phyloP scores from a whole-genome alignment of 2,329 filamentous ascomycete species.

The Cryphonectria nitschkei region DNA sequence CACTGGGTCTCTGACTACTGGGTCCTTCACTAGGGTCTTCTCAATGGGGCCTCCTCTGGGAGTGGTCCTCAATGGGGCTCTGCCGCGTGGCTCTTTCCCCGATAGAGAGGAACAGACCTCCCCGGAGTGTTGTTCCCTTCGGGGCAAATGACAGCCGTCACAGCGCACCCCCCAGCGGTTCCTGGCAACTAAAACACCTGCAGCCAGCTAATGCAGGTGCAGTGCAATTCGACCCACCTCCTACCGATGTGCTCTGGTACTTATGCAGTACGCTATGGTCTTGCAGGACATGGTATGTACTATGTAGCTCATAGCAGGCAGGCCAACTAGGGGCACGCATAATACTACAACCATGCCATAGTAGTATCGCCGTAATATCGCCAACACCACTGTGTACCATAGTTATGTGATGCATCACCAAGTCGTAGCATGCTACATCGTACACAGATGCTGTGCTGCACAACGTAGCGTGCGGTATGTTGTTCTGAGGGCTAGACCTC shows the following conservation, averaged over 20 bases:
- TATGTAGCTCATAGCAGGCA: neutral
- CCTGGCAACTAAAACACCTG: neutral
- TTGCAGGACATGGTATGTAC: neutral
- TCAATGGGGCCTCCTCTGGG: neutral
- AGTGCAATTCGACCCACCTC: neutral
- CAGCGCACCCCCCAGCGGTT: neutral
- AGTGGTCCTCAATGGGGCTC: neutral
- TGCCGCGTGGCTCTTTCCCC: constrained; percentile 3
- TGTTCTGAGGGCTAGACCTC: neutral
- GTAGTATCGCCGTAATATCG: neutral
- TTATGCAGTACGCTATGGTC: neutral
- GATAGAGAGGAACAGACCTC: neutral
- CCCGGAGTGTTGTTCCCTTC: neutral
- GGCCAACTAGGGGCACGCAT: too few species aligned
- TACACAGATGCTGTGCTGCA: neutral
- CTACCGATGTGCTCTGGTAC: neutral
- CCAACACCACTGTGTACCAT: neutral
- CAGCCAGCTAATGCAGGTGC: constrained; percentile 1
- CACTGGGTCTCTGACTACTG: neutral
- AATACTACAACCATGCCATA: neutral
- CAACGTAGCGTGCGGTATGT: neutral
- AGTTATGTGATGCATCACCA: neutral
- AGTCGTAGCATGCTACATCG: neutral
- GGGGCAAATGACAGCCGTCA: neutral
- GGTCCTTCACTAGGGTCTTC: neutral